These are phyloP conservation scores for Trichosanthes truncata DNA, from an alignment of 306 rosid genomes.

Conservation along the genomic window DNA sequence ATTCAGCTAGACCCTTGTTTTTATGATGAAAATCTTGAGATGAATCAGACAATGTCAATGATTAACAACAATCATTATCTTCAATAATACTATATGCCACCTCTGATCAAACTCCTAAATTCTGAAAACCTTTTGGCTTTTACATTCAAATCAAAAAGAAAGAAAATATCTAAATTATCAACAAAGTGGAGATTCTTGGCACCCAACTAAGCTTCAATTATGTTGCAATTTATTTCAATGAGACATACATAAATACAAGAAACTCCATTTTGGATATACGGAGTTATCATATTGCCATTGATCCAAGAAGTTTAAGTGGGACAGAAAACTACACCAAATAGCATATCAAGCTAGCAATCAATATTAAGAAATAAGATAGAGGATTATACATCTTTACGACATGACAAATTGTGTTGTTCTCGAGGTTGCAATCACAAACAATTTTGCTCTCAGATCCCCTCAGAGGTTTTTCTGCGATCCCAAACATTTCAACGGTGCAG, in stretches of 20 bases:
- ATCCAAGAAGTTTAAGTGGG: neutral
- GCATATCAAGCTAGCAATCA: constrained; percentile 6
- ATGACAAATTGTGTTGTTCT: constrained; percentile 46
- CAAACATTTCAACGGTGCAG: constrained; percentile 44
- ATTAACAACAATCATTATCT: neutral
- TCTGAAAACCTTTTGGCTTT: neutral
- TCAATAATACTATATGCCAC: neutral
- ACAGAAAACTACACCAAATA: neutral
- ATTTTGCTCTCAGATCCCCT: constrained; percentile 23
- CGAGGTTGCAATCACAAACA: constrained; percentile 37
- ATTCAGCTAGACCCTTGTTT: neutral
- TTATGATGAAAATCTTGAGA: neutral
- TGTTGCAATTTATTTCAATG: neutral
- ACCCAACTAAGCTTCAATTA: neutral
- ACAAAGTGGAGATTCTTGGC: neutral
- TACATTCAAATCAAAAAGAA: neutral
- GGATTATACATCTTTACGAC: constrained; percentile 52
- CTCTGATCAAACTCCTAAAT: neutral
- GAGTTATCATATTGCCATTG: neutral
- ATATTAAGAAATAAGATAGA: constrained; percentile 12
- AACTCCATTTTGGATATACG: neutral
- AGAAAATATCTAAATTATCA: neutral
- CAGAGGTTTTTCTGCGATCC: constrained; percentile 36
- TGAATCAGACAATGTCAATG: neutral
- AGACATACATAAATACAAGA: neutral